Evolutionary conservation across 495 filamentous ascomycete genomes (phyloP).

Genomic region (Trichoderma asperelloides): DNA sequence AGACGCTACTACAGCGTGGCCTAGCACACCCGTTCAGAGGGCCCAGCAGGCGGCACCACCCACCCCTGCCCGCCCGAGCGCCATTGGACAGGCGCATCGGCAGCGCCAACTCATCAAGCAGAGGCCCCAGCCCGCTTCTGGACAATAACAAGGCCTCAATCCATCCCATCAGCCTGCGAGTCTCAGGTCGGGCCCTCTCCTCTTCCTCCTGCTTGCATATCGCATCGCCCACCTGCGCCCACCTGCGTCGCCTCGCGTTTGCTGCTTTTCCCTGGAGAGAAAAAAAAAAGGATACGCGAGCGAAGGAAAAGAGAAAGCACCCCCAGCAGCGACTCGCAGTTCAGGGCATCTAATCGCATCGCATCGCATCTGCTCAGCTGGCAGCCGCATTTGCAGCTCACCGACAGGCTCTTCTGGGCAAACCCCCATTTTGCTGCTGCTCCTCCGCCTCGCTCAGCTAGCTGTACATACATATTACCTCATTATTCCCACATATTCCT

Average conservation of each 20-base stretch:
- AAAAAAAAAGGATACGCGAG: background rate
- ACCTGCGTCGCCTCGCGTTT: background rate
- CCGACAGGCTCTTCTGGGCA: too few relatives aligned
- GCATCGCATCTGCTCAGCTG: background rate
- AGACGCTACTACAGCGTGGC: background rate
- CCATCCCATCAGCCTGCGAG: background rate
- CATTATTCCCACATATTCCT: background rate
- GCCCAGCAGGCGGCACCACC: background rate
- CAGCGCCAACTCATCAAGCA: slow-evolving; percentile 12
- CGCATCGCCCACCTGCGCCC: background rate
- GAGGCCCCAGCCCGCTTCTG: slow-evolving; percentile 8
- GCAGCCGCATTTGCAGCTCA: background rate
- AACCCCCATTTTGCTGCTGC: too few relatives aligned
- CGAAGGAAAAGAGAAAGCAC: background rate
- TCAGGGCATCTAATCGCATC: background rate
- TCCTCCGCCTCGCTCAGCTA: too few relatives aligned
- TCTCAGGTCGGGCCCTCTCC: background rate
- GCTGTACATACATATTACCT: too few relatives aligned
- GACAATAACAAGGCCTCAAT: slow-evolving; percentile 4
- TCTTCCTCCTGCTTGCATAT: background rate
- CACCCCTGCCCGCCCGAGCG: slow-evolving; percentile 1
- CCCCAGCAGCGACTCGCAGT: background rate
- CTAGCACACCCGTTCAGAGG: slow-evolving; percentile 6
- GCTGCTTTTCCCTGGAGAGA: background rate
- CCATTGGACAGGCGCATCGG: slow-evolving; percentile 9